Evolutionary conservation across 345 rosid genomes (phyloP).

Genomic region (Boechera stricta): DNA sequence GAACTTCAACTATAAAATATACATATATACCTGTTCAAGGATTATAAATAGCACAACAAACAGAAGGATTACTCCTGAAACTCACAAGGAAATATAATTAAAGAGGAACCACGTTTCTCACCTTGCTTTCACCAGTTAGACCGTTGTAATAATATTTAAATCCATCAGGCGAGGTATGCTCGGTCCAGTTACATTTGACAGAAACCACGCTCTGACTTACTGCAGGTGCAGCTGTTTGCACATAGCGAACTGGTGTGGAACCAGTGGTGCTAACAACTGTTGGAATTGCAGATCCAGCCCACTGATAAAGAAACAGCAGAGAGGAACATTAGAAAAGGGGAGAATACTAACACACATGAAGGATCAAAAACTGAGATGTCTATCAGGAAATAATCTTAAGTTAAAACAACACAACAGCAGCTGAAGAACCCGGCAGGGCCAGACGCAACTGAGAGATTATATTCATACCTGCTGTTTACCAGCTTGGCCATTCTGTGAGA

Average conservation of each 20-base stretch:
- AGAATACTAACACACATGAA: constrained; percentile 11
- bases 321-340: constrained; percentile 30
- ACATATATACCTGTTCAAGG: background rate
- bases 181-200: constrained; percentile 85
- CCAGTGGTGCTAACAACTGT: constrained; percentile 50
- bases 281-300: constrained; percentile 64
- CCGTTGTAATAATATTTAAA: constrained; percentile 91
- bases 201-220: constrained; percentile 50
- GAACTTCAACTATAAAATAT: background rate
- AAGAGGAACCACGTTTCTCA: constrained; percentile 47
- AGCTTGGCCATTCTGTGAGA: constrained; percentile 64
- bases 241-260: constrained; percentile 53
- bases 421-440: constrained; percentile 4
- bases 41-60: background rate
- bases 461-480: constrained; percentile 72
- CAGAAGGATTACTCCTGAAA: constrained; percentile 10
- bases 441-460: constrained; percentile 25
- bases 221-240: constrained; percentile 52
- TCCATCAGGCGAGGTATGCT: constrained; percentile 97
- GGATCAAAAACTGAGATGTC: constrained; percentile 11
- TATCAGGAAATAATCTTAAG: constrained; percentile 11
- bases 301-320: constrained; percentile 51
- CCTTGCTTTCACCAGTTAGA: constrained; percentile 87
- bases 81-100: constrained; percentile 9
- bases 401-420: constrained; percentile 8